Evolutionary conservation across 2,329 filamentous ascomycete genomes (phyloP).

Genomic region (Colletotrichum ledebouriae): DNA sequence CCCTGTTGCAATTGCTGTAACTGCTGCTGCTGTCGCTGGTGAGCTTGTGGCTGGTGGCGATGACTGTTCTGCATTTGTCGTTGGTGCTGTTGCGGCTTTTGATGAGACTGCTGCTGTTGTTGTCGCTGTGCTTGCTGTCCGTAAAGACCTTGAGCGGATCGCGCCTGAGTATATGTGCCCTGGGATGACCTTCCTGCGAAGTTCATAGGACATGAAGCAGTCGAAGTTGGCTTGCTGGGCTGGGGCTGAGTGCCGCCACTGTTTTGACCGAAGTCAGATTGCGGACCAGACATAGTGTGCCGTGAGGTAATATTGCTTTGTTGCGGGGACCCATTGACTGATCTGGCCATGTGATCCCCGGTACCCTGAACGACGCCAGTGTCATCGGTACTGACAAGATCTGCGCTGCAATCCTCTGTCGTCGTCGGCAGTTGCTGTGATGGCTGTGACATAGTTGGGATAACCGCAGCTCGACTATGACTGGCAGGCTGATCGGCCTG

Average conservation of each 20-base stretch:
- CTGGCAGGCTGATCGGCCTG: not conserved
- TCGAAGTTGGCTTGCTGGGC: not conserved
- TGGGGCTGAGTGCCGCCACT: not conserved
- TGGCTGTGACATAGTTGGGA: not conserved
- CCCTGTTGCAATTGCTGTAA: constrained; percentile 39
- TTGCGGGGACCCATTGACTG: constrained; percentile 1
- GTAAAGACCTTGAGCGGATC: constrained; percentile 24
- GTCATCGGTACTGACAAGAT: not conserved
- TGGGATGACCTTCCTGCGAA: constrained; percentile 11
- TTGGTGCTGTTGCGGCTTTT: not conserved
- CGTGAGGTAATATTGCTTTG: not conserved
- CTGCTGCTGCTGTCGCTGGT: constrained; percentile 42
- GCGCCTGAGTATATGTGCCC: constrained; percentile 16
- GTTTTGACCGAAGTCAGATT: not conserved
- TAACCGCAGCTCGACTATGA: not conserved
- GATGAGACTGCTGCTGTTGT: constrained; percentile 41
- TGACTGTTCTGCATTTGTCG: not conserved
- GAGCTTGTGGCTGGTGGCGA: not conserved
- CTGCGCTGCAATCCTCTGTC: not conserved
- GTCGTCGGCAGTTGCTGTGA: not conserved
- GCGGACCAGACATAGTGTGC: not conserved
- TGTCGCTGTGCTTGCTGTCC: constrained; percentile 45
- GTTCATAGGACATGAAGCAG: constrained; percentile 5
- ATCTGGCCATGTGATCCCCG: not conserved
- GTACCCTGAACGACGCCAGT: not conserved